phyloP scores from a whole-genome alignment of 257 asterid genomes.

The Paraleonurus japonicus region DNA sequence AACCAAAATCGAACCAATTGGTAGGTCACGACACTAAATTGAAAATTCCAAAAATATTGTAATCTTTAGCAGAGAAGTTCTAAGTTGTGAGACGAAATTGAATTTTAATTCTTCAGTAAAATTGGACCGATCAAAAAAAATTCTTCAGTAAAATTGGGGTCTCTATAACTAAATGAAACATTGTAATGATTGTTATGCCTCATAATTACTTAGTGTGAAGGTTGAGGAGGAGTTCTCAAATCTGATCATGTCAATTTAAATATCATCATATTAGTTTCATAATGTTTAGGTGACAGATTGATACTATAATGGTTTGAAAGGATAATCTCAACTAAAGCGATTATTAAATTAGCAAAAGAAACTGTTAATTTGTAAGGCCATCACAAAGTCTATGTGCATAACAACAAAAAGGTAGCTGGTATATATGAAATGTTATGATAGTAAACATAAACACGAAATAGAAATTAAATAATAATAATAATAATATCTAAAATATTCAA shows the following conservation, averaged over 20 bases:
- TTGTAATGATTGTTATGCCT: background rate
- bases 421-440: background rate
- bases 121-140: too few relatives aligned
- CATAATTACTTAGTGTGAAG: background rate
- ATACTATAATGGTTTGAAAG: conserved; percentile 19
- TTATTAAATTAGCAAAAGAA: background rate
- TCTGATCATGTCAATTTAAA: background rate
- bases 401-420: conserved; percentile 9
- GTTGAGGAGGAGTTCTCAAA: conserved; percentile 2
- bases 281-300: conserved; percentile 33
- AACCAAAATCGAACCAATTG: too few relatives aligned
- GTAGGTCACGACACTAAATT: too few relatives aligned
- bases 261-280: background rate
- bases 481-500: background rate
- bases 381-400: conserved; percentile 1
- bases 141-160: too few relatives aligned
- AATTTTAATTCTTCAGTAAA: too few relatives aligned
- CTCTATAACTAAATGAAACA: too few relatives aligned
- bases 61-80: too few relatives aligned
- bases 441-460: background rate
- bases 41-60: too few relatives aligned
- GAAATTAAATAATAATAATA: too few relatives aligned
- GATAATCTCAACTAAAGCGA: conserved; percentile 16
- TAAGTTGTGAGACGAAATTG: too few relatives aligned
- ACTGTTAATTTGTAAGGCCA: background rate